Base-by-base conservation (phyloP, 495 filamentous ascomycete species). In the Aspergillus ostianus region DNA sequence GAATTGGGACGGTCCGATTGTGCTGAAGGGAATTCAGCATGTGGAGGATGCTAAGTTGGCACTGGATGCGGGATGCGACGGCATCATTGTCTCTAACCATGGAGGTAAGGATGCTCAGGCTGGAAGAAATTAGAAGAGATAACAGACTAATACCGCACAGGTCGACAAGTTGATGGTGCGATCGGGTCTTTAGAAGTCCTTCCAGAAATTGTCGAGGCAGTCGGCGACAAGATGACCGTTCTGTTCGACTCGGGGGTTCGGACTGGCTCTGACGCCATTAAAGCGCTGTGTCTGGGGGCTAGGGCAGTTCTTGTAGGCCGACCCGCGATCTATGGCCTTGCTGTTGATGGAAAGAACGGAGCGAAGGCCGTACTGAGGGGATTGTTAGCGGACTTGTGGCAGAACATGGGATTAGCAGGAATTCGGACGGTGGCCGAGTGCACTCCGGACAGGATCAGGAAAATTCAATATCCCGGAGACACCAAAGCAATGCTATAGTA, bases 271-370 rank as follows among this genome's bases (percentile, higher is more conserved):
- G 86, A 89, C 68, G 72, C 88, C 64, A 82, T 96, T 77, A 97
- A 96, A 74, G 93, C 92, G 55, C 77, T 96, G 41, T 94, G 90
- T 61, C 78, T 97, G 4, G 93, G 93, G 46, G 93, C 92, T 6
- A 90, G 85, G 69, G 92, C 89, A n/a, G 92, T 96, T 0, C 86
- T 93, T 18, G 91, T 96, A 58, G 92, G 90, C 13, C 76, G 92
- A 26, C 93, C 92, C 18, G 91, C 93, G 71, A 78, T 96, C 64
- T 96, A 91, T 69, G 92, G 92, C 51, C 91, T 96, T 18, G 79
- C 76, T 2, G 77, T 84, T 36, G 77, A 75, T 30, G 86, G 86
- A 9, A 76, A 82, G 57, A 70, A 79, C 46, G 85, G 86, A 6
- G 86, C 82, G 3, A 80, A 79, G 58, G 75, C 84, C 55, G 83